A percentile compares a stretch with the other conserved stretches of the same genome.
Conservation (phyloP, 805 yeast genomes). For the Wickerhamomyces queroliae region DNA sequence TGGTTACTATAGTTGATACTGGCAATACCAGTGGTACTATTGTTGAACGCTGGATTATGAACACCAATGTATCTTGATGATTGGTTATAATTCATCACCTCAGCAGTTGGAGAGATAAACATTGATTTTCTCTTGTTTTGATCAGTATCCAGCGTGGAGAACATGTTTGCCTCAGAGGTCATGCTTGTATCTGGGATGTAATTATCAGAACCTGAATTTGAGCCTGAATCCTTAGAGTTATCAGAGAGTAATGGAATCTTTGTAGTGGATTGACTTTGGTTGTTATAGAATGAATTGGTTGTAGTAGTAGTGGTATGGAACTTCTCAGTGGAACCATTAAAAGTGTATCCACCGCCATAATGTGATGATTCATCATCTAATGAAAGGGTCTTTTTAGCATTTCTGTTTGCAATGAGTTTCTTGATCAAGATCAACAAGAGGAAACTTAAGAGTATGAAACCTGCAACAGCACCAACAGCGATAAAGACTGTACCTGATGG, state of each 20-base stretch:
- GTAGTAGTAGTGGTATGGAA: slow-evolving; percentile 10
- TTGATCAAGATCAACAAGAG: slow-evolving; percentile 46
- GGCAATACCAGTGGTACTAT: not conserved
- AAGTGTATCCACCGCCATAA: slow-evolving; percentile 7
- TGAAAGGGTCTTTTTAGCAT: slow-evolving; percentile 41
- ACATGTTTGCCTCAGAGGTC: slow-evolving; percentile 9
- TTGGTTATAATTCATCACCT: slow-evolving; percentile 46
- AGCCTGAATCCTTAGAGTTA: slow-evolving; percentile 3
- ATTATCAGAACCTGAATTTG: slow-evolving; percentile 7
- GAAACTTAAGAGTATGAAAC: slow-evolving; percentile 47
- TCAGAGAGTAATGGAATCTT: slow-evolving; percentile 17
- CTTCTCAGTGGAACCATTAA: slow-evolving; percentile 15
- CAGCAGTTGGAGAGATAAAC: slow-evolving; percentile 80
- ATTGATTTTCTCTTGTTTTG: slow-evolving; percentile 31
- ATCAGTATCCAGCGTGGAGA: slow-evolving; percentile 16
- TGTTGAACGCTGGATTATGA: not conserved
- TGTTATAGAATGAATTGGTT: slow-evolving; percentile 6
- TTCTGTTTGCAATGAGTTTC: slow-evolving; percentile 41
- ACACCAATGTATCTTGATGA: slow-evolving; percentile 21
- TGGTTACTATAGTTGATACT: not conserved
- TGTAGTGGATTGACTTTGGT: slow-evolving; percentile 4
- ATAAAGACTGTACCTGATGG: slow-evolving; percentile 83
- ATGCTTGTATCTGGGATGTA: slow-evolving; percentile 9
- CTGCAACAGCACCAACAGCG: slow-evolving; percentile 68
- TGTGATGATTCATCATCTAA: slow-evolving; percentile 11